A percentile compares a stretch with the other conserved stretches of the same genome.
Conservation (phyloP, 2,329 filamentous ascomycete genomes). For the Sclerotinia glacialis region DNA sequence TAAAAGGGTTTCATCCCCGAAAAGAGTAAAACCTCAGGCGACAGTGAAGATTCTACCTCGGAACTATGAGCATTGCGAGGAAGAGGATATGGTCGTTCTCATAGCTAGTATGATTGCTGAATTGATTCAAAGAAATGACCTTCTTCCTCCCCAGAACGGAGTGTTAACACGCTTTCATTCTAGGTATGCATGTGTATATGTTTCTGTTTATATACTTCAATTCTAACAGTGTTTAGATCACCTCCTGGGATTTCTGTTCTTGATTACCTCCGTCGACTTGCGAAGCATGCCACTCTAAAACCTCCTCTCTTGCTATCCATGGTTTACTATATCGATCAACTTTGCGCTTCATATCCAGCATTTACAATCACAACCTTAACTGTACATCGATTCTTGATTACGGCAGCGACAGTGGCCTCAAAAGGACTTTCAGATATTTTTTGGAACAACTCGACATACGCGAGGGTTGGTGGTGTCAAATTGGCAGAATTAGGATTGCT, state of each 20-base stretch:
- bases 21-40: constrained; percentile 51
- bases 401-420: constrained; percentile 89
- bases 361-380: constrained; percentile 97
- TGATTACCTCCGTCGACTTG: constrained; percentile 89
- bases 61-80: constrained; percentile 76
- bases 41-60: constrained; percentile 62
- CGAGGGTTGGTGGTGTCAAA: constrained; percentile 87
- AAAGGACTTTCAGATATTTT: constrained; percentile 96
- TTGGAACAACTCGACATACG: constrained; percentile 97
- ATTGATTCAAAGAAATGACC: constrained; percentile 89
- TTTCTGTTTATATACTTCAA: neutral
- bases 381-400: constrained; percentile 95
- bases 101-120: constrained; percentile 96
- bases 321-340: constrained; percentile 97
- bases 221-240: constrained; percentile 37
- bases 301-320: constrained; percentile 95
- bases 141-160: constrained; percentile 77
- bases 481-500: constrained; percentile 85
- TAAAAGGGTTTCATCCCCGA: constrained; percentile 39
- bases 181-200: constrained; percentile 52
- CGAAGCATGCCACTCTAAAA: constrained; percentile 88
- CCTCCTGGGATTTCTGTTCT: constrained; percentile 90
- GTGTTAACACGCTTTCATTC: constrained; percentile 94
- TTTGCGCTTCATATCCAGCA: constrained; percentile 87
- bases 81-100: constrained; percentile 83